These are phyloP conservation scores for Diphasiastrum complanatum DNA, from an alignment of 83 land plant genomes.

Conservation along the genomic window DNA sequence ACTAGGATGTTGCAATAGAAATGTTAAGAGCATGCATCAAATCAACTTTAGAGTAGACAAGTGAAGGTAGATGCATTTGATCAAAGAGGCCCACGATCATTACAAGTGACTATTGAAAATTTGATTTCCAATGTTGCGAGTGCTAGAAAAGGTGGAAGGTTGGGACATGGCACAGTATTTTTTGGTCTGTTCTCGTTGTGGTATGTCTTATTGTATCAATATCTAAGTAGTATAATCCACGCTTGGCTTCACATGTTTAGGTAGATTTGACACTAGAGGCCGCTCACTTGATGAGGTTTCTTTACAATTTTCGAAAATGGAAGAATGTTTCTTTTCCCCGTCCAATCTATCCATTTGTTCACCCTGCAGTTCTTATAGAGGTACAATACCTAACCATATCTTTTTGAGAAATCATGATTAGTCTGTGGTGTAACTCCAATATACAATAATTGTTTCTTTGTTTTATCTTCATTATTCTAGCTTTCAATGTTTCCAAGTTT, in stretches of 20 bases:
- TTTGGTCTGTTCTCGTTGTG: too few species aligned
- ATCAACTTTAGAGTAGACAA: too few species aligned
- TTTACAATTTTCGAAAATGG: conserved; percentile 33
- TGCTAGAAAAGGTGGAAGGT: too few species aligned
- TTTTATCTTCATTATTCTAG: neutral
- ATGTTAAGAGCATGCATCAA: too few species aligned
- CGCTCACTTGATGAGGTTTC: conserved; percentile 30
- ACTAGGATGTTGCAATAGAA: too few species aligned
- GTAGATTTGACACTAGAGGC: conserved; percentile 26
- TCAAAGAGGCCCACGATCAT: too few species aligned
- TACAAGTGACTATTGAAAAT: too few species aligned
- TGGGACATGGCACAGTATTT: too few species aligned
- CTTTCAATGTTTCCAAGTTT: neutral
- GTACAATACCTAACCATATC: neutral
- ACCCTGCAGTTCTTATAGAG: conserved; percentile 41
- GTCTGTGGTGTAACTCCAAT: neutral
- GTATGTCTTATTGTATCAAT: too few species aligned
- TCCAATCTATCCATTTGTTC: conserved; percentile 39
- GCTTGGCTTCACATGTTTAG: conserved; percentile 11
- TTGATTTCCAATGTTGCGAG: too few species aligned
- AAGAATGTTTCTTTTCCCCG: conserved; percentile 32
- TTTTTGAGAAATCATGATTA: neutral
- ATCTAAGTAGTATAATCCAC: too few species aligned
- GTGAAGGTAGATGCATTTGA: too few species aligned
- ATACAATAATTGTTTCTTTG: neutral